Evolutionary conservation across 1,284 basidiomycete genomes (phyloP).

Genomic region (Apiotrichum mycotoxinovorans): DNA sequence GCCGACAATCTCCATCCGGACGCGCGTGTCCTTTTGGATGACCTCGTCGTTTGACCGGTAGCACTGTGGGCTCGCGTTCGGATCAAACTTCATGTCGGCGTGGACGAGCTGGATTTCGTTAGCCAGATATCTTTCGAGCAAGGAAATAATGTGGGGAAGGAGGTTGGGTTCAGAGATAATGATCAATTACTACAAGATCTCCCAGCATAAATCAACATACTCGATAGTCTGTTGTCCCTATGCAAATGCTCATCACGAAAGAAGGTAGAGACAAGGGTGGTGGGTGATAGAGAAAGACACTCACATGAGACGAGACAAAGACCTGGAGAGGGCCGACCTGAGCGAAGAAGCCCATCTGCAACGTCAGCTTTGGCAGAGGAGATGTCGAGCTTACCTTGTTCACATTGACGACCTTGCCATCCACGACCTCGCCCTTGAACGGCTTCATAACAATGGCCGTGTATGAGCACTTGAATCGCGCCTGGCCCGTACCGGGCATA

Average conservation of each 20-base stretch:
- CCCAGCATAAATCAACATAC: constrained; percentile 50
- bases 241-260: constrained; percentile 36
- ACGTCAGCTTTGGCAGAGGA: constrained; percentile 49
- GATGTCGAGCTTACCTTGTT: constrained; percentile 60
- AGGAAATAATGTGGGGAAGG: constrained; percentile 4
- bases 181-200: constrained; percentile 52
- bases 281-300: constrained; percentile 33
- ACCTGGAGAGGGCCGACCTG: constrained; percentile 89
- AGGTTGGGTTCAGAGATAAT: constrained; percentile 33
- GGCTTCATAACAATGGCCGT: constrained; percentile 94
- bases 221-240: constrained; percentile 39
- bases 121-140: constrained; percentile 8
- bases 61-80: constrained; percentile 85
- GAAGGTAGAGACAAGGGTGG: constrained; percentile 3
- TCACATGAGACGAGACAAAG: constrained; percentile 89
- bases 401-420: constrained; percentile 92
- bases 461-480: constrained; percentile 86
- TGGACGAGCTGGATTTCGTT: constrained; percentile 68
- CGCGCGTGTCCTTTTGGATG: constrained; percentile 88
- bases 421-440: constrained; percentile 98
- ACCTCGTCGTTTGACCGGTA: constrained; percentile 87
- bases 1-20: constrained; percentile 93
- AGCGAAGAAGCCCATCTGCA: constrained; percentile 69
- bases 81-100: constrained; percentile 86
- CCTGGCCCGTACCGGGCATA: constrained; percentile 84